Evolutionary conservation across 2,329 filamentous ascomycete genomes (phyloP).

Genomic region (Scedosporium apiospermum): DNA sequence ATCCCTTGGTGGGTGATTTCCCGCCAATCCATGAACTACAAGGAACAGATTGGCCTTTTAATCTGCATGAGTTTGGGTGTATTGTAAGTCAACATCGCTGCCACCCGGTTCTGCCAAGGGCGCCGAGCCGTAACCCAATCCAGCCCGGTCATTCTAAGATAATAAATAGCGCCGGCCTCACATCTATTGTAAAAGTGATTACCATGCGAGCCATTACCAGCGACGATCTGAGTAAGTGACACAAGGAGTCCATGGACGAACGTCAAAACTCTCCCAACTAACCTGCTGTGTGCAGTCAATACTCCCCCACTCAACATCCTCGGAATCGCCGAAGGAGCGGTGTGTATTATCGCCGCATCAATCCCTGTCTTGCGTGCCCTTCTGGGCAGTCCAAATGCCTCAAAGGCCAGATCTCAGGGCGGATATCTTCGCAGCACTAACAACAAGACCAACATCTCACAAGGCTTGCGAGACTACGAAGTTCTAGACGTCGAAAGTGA

Average conservation of each 20-base stretch:
- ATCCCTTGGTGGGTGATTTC: slow-evolving; percentile 31
- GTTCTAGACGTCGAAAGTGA: slow-evolving; percentile 5
- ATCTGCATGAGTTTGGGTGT: slow-evolving; percentile 33
- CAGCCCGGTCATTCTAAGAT: background rate
- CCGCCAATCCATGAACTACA: slow-evolving; percentile 26
- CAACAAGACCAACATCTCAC: slow-evolving; percentile 4
- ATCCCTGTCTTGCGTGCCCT: slow-evolving; percentile 23
- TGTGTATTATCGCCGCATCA: slow-evolving; percentile 15
- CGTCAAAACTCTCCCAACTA: background rate
- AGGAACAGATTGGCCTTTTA: slow-evolving; percentile 30
- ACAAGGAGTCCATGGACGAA: background rate
- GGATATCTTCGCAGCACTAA: slow-evolving; percentile 2
- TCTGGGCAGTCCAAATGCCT: slow-evolving; percentile 8
- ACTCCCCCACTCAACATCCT: slow-evolving; percentile 12
- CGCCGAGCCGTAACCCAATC: background rate
- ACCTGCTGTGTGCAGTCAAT: slow-evolving; percentile 10
- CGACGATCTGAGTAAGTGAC: background rate
- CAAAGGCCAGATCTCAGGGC: slow-evolving; percentile 8
- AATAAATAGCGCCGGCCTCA: slow-evolving; percentile 19
- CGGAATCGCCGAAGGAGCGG: slow-evolving; percentile 12
- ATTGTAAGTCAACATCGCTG: slow-evolving; percentile 19
- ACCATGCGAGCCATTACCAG: slow-evolving; percentile 11
- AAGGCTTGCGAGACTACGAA: background rate
- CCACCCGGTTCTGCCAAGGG: background rate
- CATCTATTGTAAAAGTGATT: slow-evolving; percentile 21